These are phyloP conservation scores for Phialophora expanda DNA, from an alignment of 2,329 filamentous ascomycete species.

Conservation along the genomic window DNA sequence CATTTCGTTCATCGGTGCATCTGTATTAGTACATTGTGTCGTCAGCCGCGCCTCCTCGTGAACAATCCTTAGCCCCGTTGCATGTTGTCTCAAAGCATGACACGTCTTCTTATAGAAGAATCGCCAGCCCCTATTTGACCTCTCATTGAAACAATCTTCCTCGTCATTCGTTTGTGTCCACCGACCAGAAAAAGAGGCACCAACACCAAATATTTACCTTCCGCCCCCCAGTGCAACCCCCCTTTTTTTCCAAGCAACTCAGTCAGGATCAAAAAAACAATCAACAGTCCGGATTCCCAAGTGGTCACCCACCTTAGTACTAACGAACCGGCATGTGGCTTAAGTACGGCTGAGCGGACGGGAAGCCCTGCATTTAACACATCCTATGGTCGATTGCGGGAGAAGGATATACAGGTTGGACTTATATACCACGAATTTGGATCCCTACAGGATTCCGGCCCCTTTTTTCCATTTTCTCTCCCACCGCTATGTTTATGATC, in stretches of 20 bases:
- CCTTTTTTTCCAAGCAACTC: no score
- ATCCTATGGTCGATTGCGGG: not conserved
- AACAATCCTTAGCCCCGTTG: not conserved
- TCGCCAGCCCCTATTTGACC: not conserved
- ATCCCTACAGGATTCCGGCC: not conserved
- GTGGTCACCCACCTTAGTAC: not conserved
- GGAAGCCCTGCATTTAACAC: not conserved
- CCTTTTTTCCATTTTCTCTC: not conserved
- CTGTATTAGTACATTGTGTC: not conserved
- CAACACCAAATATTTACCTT: no score
- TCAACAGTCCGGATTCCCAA: not conserved
- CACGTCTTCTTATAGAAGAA: not conserved
- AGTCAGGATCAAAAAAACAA: no score
- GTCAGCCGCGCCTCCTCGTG: not conserved
- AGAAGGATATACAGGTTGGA: not conserved
- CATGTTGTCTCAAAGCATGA: not conserved
- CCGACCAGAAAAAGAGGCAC: not conserved
- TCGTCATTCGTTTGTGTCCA: not conserved
- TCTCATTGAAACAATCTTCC: not conserved
- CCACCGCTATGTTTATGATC: not conserved
- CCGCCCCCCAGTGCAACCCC: no score
- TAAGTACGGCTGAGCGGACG: not conserved
- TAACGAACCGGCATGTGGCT: not conserved
- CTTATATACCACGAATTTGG: not conserved
- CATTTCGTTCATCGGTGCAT: not conserved